A percentile compares a stretch with the other conserved stretches of the same genome.
phyloP scores from a whole-genome alignment of 1,139 yeast species.

The Debaryomycetaceae sp. region DNA sequence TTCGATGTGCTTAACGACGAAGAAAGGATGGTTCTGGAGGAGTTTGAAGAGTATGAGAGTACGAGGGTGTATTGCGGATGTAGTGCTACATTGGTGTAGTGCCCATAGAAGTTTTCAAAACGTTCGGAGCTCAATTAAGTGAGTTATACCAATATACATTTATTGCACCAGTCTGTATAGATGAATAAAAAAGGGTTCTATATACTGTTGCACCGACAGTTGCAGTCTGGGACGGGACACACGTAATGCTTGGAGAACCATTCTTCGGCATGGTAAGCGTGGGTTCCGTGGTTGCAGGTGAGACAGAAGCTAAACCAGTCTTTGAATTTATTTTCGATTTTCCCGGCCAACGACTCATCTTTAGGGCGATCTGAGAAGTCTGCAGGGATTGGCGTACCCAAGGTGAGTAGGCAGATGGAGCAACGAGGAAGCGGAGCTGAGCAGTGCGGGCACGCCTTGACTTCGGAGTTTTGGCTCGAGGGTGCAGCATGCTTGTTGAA shows the following conservation, averaged over 20 bases:
- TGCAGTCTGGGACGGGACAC: conserved; percentile 94
- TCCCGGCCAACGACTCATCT: conserved; percentile 13
- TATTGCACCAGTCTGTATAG: no score
- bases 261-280: conserved; percentile 91
- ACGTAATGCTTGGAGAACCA: conserved; percentile 87
- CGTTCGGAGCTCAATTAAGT: no score
- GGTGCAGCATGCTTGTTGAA: conserved; percentile 29
- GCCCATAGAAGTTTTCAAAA: no score
- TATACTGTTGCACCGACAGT: conserved; percentile 69
- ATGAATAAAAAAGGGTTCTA: conserved; percentile 14
- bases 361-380: conserved; percentile 20
- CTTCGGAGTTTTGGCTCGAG: conserved; percentile 17
- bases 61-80: no score
- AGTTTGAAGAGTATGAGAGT: no score
- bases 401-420: conserved; percentile 78
- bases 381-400: conserved; percentile 67
- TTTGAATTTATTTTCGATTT: conserved; percentile 40
- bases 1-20: no score
- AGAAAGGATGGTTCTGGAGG: no score
- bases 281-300: conserved; percentile 90
- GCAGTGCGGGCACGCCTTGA: conserved; percentile 73
- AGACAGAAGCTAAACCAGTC: conserved; percentile 91
- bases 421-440: conserved; percentile 90
- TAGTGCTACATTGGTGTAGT: no score
- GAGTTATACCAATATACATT: no score